Evolutionary conservation across 805 yeast genomes (phyloP).

Genomic region (Yamadazyma olivae): DNA sequence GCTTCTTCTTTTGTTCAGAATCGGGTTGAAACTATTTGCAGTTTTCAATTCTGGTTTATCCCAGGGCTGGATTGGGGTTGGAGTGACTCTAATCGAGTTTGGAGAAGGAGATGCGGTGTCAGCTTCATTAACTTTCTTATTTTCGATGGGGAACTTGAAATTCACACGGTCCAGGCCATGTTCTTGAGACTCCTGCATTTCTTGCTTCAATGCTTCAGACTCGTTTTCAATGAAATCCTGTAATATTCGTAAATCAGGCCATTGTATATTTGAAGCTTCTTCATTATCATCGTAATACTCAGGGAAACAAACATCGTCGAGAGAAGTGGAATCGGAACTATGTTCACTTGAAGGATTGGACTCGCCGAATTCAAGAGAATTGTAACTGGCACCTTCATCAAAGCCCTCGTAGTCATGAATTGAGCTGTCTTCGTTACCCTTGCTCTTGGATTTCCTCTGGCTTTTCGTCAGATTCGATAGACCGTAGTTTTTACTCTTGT

Average conservation of each 20-base stretch:
- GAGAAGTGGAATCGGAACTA: slow-evolving; percentile 63
- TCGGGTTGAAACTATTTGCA: slow-evolving; percentile 39
- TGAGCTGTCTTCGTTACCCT: background rate
- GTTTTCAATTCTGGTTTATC: slow-evolving; percentile 39
- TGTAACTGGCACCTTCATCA: slow-evolving; percentile 16
- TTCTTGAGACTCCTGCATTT: background rate
- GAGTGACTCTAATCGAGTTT: slow-evolving; percentile 53
- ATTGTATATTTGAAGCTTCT: slow-evolving; percentile 28
- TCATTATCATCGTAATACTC: slow-evolving; percentile 48
- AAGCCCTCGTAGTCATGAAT: slow-evolving; percentile 1
- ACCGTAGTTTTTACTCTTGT: background rate
- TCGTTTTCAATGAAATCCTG: slow-evolving; percentile 79
- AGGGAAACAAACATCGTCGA: slow-evolving; percentile 92
- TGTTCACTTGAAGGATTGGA: slow-evolving; percentile 68
- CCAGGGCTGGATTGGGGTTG: slow-evolving; percentile 49
- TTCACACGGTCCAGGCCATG: slow-evolving; percentile 11
- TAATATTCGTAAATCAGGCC: slow-evolving; percentile 84
- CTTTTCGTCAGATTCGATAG: background rate
- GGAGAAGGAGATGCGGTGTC: slow-evolving; percentile 15
- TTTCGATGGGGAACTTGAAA: slow-evolving; percentile 15
- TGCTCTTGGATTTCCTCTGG: background rate
- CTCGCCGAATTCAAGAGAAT: slow-evolving; percentile 40
- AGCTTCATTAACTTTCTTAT: slow-evolving; percentile 32
- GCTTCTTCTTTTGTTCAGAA: slow-evolving; percentile 17
- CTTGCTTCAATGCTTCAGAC: slow-evolving; percentile 14